Evolutionary conservation across 2,329 filamentous ascomycete species (phyloP), one percentile per base, ranked within the genome.

Genomic region (Exserohilum rostratum): DNA sequence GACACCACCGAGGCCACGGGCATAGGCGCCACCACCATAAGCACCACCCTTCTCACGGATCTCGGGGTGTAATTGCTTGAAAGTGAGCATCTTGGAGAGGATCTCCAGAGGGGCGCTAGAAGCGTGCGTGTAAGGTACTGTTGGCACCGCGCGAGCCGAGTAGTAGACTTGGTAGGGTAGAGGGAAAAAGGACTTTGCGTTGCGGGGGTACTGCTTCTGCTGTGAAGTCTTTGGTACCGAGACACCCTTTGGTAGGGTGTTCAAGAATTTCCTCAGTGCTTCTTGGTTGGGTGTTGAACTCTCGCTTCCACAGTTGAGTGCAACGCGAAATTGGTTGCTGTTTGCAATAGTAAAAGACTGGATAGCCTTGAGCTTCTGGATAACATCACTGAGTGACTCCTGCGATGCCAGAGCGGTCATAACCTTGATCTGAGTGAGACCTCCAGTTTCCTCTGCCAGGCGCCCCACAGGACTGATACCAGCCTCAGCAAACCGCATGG

Each of bases 91-190:
- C 73, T 97, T 91, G 11, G 93, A 87, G 18, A 99, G 86, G 35
- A 98, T 89, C 67, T 93, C 91, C 13, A 98, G 86, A 0, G 92
- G 85, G 1, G 95, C 91, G 35, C 90, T 87, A 47, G 89, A 83
- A 0, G 87, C 75, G 38, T 90, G 85, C 3, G 86, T 88, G 76
- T 97, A 99, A 0, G 93, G 90, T 0, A 90, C 89, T 0, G 93
- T 96, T 6, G 90, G 87, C 12, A 96, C 78, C 15, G 91, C 89
- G 39, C 95, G 82, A 13, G 88, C 90, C 6, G 93, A 91, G 72
- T 98, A 98, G 73, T 96, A 97, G 30, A 99, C 95, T 77, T 99
- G 95, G 77, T 96, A 99, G 0, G 95, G 95, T 15, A 99, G 82
- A 20, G 93, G 89, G 77, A 96, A 98, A 77, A 98, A 96, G 0